Evolutionary conservation across 139 green algal species (phyloP).

Genomic region (Chlorella vulgaris): DNA sequence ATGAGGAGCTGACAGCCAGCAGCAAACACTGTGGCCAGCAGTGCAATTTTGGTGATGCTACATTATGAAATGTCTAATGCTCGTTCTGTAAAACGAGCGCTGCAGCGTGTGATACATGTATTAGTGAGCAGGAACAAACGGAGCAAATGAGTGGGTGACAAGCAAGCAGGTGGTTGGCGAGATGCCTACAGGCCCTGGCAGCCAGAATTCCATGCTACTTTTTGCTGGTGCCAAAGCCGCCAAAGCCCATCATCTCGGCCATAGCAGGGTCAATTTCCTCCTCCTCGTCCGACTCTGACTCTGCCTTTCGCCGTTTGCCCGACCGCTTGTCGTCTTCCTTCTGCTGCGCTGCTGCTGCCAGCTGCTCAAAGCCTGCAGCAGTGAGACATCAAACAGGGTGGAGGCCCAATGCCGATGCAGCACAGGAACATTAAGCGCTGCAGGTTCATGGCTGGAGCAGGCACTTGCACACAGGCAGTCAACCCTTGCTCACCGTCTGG

Average conservation of each 20-base stretch:
- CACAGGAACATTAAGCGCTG: too few relatives aligned
- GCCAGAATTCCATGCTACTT: constrained; percentile 3
- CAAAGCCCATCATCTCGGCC: constrained; percentile 94
- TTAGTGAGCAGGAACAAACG: not conserved
- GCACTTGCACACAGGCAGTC: not conserved
- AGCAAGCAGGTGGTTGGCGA: too few relatives aligned
- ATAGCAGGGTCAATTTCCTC: constrained; percentile 82
- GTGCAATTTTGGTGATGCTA: too few relatives aligned
- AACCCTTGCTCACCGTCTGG: constrained; percentile 42
- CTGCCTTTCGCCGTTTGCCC: constrained; percentile 20
- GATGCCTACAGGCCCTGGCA: too few relatives aligned
- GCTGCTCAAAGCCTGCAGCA: constrained; percentile 26
- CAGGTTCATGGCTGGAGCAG: too few relatives aligned
- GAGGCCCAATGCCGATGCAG: not conserved
- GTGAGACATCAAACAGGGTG: not conserved
- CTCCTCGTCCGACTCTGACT: constrained; percentile 48
- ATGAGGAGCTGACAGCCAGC: not conserved
- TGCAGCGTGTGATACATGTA: too few relatives aligned
- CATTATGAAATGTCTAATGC: too few relatives aligned
- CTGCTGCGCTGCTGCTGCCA: constrained; percentile 31
- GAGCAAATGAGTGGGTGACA: not conserved
- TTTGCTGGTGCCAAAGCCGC: constrained; percentile 81
- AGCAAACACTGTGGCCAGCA: too few relatives aligned
- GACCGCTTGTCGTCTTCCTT: constrained; percentile 66
- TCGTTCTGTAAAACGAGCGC: too few relatives aligned